Conservation (phyloP, 495 filamentous ascomycete species). For the Astrothelium macrocarpum region DNA sequence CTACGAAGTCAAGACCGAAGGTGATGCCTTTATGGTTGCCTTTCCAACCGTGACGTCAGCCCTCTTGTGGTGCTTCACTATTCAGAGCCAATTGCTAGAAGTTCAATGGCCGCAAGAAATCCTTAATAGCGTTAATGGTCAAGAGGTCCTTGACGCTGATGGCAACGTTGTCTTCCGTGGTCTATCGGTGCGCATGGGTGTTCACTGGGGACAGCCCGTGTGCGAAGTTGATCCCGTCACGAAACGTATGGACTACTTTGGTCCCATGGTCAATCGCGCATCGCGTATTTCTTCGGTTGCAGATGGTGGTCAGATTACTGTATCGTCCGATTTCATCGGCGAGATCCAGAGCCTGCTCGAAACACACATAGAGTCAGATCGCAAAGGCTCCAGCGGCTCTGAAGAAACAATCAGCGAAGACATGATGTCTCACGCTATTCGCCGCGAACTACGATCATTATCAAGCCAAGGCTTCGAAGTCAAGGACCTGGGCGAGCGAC, state of each 20-base stretch:
- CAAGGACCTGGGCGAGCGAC: conserved; percentile 87
- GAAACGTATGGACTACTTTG: conserved; percentile 98
- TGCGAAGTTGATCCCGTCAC: conserved; percentile 94
- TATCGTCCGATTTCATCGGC: conserved; percentile 90
- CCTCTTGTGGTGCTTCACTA: conserved; percentile 89
- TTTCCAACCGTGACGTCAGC: conserved; percentile 93
- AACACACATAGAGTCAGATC: conserved; percentile 68
- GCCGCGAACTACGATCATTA: conserved; percentile 75
- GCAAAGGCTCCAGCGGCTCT: conserved; percentile 54
- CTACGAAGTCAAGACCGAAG: conserved; percentile 99
- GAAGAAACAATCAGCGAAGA: conserved; percentile 67
- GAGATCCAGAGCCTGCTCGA: conserved; percentile 89
- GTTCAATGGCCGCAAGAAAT: conserved; percentile 92
- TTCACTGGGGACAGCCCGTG: conserved; percentile 89
- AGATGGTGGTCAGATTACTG: conserved; percentile 95
- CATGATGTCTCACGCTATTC: conserved; percentile 58
- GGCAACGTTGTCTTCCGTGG: conserved; percentile 85
- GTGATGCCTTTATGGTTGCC: conserved; percentile 98
- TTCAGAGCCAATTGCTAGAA: conserved; percentile 76
- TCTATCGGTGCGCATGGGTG: conserved; percentile 92
- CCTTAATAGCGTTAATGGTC: conserved; percentile 72
- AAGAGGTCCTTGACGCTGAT: conserved; percentile 71
- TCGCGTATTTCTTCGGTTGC: conserved; percentile 85
- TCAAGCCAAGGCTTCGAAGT: conserved; percentile 92
- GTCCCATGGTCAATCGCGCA: conserved; percentile 96